A percentile compares a stretch with the other conserved stretches of the same genome.
Evolutionary conservation across 1,284 basidiomycete species (phyloP).

Genomic region (Laetiporus sulphureus): DNA sequence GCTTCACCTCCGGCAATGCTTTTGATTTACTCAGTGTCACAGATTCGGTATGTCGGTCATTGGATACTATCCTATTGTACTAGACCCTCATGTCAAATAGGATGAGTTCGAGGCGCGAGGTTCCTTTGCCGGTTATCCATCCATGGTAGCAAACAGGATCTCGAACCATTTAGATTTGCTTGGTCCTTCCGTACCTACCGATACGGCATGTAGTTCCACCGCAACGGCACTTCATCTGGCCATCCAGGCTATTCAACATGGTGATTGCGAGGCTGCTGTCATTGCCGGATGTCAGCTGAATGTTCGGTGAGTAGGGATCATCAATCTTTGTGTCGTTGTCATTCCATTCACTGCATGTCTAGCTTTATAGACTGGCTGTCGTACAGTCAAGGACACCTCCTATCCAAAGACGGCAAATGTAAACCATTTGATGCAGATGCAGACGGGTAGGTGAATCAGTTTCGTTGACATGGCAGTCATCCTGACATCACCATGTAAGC

Average conservation of each 20-base stretch:
- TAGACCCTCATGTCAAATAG: conserved; percentile 14
- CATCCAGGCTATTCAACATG: conserved; percentile 33
- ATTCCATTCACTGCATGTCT: not conserved
- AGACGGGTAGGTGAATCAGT: conserved; percentile 30
- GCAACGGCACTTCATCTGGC: conserved; percentile 42
- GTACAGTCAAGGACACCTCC: conserved; percentile 30
- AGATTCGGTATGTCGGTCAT: conserved; percentile 9
- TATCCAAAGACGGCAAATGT: conserved; percentile 39
- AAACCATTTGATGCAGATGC: conserved; percentile 44
- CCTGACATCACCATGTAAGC: conserved; percentile 8
- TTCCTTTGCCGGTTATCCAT: conserved; percentile 29
- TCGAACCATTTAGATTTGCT: conserved; percentile 42
- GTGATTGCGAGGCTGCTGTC: conserved; percentile 43
- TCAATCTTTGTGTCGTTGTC: not conserved
- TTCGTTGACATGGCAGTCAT: too few relatives aligned
- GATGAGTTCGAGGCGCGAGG: conserved; percentile 30
- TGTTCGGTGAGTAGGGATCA: not conserved
- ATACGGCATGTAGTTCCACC: conserved; percentile 45
- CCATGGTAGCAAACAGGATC: conserved; percentile 39
- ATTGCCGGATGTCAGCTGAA: conserved; percentile 39
- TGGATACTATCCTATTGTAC: not conserved
- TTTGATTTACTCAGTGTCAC: conserved; percentile 11
- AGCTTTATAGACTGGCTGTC: conserved; percentile 18
- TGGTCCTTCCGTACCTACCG: conserved; percentile 39
- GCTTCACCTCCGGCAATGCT: conserved; percentile 27